Conservation (phyloP, 176 grass and related monocot genomes). For the Oryza meyeriana region DNA sequence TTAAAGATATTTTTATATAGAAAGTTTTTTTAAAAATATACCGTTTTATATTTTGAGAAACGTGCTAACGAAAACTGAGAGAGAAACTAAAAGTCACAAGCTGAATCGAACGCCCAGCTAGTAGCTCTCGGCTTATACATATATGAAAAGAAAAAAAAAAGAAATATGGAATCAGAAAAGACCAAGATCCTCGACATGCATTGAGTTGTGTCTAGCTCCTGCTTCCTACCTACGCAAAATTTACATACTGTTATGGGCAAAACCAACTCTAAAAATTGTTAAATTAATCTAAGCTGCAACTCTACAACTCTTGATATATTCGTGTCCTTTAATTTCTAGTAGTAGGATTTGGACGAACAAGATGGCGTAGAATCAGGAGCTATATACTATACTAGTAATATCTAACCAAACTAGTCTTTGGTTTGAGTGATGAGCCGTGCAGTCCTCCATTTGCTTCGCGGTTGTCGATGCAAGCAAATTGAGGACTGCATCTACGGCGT, state of each 20-base stretch:
- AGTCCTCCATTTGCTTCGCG: neutral
- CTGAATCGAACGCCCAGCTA: too few relatives aligned
- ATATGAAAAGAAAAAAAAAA: neutral
- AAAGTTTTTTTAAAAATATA: too few relatives aligned
- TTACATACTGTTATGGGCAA: neutral
- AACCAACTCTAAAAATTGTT: neutral
- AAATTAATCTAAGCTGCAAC: neutral
- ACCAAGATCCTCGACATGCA: neutral
- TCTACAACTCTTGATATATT: neutral
- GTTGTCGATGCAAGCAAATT: conserved; percentile 10
- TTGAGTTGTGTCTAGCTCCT: neutral
- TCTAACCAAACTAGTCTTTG: neutral
- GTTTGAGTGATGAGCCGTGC: neutral
- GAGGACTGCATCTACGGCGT: too few relatives aligned
- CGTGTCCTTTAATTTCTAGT: neutral
- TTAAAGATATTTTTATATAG: too few relatives aligned
- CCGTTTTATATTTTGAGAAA: too few relatives aligned
- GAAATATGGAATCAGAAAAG: neutral
- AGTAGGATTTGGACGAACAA: neutral
- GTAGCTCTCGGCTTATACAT: neutral
- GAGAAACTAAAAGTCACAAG: too few relatives aligned
- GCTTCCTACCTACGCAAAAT: neutral
- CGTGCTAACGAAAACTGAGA: too few relatives aligned
- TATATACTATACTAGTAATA: neutral
- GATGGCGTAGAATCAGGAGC: neutral